Conservation (phyloP, 1,284 basidiomycete genomes). For the Fomitopsis pinicola region DNA sequence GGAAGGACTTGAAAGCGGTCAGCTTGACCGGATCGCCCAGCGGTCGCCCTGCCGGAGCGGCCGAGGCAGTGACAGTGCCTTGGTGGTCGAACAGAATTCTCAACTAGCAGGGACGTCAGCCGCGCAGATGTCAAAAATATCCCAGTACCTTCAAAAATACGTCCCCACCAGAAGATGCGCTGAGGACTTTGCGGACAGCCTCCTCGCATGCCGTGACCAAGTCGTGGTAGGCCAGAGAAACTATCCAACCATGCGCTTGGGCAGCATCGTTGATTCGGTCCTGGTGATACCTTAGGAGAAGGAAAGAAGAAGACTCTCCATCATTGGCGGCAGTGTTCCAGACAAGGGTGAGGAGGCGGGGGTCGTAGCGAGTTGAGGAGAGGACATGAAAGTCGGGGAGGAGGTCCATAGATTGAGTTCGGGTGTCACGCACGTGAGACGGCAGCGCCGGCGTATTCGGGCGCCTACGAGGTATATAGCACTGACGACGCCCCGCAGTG, state of each 20-base stretch:
- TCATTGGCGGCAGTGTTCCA: conserved; percentile 57
- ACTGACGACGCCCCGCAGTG: conserved; percentile 6
- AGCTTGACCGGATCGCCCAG: not conserved
- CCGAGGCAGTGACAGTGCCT: not conserved
- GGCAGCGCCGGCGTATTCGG: conserved; percentile 1
- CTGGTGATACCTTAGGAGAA: conserved; percentile 55
- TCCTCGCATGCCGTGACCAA: conserved; percentile 40
- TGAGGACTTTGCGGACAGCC: conserved; percentile 29
- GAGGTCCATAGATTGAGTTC: conserved; percentile 4
- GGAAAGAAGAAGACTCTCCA: conserved; percentile 43
- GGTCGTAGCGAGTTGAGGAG: conserved; percentile 57
- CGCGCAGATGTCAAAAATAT: conserved; percentile 3
- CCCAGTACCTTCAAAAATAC: conserved; percentile 33
- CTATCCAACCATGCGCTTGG: conserved; percentile 44
- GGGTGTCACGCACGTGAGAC: conserved; percentile 2
- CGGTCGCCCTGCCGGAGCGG: not conserved
- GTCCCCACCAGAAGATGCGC: conserved; percentile 8
- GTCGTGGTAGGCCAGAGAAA: conserved; percentile 33
- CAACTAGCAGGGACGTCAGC: not conserved
- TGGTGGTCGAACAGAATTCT: not conserved
- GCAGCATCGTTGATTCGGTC: conserved; percentile 53
- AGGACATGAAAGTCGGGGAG: conserved; percentile 36
- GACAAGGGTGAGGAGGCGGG: conserved; percentile 32
- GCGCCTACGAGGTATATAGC: conserved; percentile 9
- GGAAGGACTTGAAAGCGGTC: not conserved